A percentile compares a stretch with the other conserved stretches of the same genome.
These are phyloP conservation scores for Fusarium clavum DNA, from an alignment of 2,329 filamentous ascomycete species.

Conservation along the genomic window DNA sequence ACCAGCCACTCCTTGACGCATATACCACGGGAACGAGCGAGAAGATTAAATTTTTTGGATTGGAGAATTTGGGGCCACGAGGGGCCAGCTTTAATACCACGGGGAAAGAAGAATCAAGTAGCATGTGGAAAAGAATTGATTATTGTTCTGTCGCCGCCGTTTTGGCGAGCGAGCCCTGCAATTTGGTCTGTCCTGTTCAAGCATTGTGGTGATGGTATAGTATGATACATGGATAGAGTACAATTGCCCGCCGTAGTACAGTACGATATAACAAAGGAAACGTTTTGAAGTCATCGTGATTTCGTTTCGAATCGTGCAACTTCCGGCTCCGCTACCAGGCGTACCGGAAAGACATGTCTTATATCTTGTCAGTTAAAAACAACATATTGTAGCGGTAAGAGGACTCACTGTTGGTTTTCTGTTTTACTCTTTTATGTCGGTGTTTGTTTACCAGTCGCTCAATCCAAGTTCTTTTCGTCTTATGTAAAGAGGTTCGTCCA, in stretches of 20 bases:
- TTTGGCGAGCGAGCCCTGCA: constrained; percentile 26
- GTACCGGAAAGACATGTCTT: constrained; percentile 14
- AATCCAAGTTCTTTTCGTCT: constrained; percentile 29
- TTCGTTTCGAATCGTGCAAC: constrained; percentile 18
- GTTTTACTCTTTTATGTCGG: too few species aligned
- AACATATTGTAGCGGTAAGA: background rate
- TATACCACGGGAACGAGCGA: constrained; percentile 16
- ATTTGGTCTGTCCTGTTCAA: constrained; percentile 1
- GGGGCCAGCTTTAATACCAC: constrained; percentile 18
- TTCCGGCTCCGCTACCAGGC: constrained; percentile 14
- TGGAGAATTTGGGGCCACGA: background rate
- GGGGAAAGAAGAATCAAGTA: background rate
- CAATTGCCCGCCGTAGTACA: background rate
- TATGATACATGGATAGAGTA: background rate
- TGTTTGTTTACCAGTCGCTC: constrained; percentile 28
- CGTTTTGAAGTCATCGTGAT: constrained; percentile 8
- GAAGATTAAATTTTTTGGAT: background rate
- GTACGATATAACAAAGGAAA: background rate
- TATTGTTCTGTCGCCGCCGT: constrained; percentile 12
- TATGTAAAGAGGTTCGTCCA: constrained; percentile 33
- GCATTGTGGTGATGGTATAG: background rate
- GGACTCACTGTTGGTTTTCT: constrained; percentile 1
- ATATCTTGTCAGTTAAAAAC: background rate
- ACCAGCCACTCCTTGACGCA: constrained; percentile 44
- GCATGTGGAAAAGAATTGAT: constrained; percentile 22